Percentiles rank a stretch among this genome's conserved stretches.
Conservation (phyloP, 106 monocot species). For the Apostasia ramifera region DNA sequence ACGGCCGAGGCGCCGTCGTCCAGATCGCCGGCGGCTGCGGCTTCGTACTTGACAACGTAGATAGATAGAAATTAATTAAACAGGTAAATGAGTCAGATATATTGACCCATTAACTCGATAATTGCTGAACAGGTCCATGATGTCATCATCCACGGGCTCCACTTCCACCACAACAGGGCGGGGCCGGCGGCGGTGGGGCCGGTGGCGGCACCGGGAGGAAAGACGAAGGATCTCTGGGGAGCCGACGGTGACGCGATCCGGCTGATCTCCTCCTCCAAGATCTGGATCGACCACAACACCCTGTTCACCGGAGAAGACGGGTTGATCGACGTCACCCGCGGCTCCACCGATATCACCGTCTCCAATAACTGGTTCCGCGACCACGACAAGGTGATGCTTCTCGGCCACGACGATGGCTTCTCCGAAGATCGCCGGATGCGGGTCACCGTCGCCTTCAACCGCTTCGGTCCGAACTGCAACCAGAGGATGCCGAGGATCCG, state of each 20-base stretch:
- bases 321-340: slow-evolving; percentile 65
- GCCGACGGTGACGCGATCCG: slow-evolving; percentile 66
- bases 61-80: too few relatives aligned
- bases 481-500: slow-evolving; percentile 74
- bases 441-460: slow-evolving; percentile 55
- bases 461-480: slow-evolving; percentile 59
- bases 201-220: slow-evolving; percentile 24
- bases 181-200: slow-evolving; percentile 11
- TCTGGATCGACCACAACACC: slow-evolving; percentile 89
- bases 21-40: slow-evolving; percentile 73
- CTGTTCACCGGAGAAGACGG: slow-evolving; percentile 57
- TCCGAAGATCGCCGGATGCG: slow-evolving; percentile 35
- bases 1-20: slow-evolving; percentile 65
- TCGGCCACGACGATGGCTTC: slow-evolving; percentile 59
- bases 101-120: too few relatives aligned
- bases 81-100: neutral
- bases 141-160: slow-evolving; percentile 74
- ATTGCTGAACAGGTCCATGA: slow-evolving; percentile 26
- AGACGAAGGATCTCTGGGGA: slow-evolving; percentile 5
- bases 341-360: slow-evolving; percentile 59
- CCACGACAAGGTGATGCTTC: slow-evolving; percentile 82
- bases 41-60: slow-evolving; percentile 26
- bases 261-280: slow-evolving; percentile 33
- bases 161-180: slow-evolving; percentile 32
- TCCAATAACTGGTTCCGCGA: slow-evolving; percentile 88